phyloP scores from a whole-genome alignment of 768 basidiomycete genomes.

The Tulasnella sp. region DNA sequence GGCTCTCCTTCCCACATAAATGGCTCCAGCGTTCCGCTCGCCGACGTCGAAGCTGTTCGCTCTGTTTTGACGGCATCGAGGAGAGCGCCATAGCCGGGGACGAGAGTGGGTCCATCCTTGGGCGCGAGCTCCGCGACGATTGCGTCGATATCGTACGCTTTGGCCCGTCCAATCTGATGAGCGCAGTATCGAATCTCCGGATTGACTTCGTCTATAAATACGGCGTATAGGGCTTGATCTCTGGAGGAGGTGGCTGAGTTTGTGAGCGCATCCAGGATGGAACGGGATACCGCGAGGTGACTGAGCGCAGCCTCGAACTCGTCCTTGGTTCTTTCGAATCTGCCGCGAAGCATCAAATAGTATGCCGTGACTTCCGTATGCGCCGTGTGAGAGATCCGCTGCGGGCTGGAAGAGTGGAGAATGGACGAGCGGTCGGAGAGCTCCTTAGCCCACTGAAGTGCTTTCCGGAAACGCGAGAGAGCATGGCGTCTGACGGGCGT shows the following conservation, averaged over 20 bases:
- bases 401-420: slow-evolving; percentile 39
- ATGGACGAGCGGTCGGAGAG: slow-evolving; percentile 61
- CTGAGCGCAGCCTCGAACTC: slow-evolving; percentile 61
- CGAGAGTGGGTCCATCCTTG: slow-evolving; percentile 49
- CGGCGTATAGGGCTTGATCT: slow-evolving; percentile 78
- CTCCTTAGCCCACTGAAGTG: slow-evolving; percentile 69
- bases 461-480: slow-evolving; percentile 71
- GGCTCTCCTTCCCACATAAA: slow-evolving; percentile 74
- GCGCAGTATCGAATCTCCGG: slow-evolving; percentile 91
- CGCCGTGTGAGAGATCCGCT: slow-evolving; percentile 44
- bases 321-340: slow-evolving; percentile 67
- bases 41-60: not conserved
- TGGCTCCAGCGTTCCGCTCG: slow-evolving; percentile 36
- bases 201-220: slow-evolving; percentile 79
- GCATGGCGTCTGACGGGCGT: slow-evolving; percentile 60
- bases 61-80: slow-evolving; percentile 40
- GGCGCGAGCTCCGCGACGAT: slow-evolving; percentile 60
- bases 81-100: slow-evolving; percentile 54
- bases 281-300: slow-evolving; percentile 70
- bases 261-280: slow-evolving; percentile 61
- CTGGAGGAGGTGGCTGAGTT: slow-evolving; percentile 57
- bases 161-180: slow-evolving; percentile 70
- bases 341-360: slow-evolving; percentile 72
- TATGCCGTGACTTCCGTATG: slow-evolving; percentile 70
- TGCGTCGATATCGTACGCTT: slow-evolving; percentile 73